These are phyloP conservation scores for Bryoerythrophyllum caledonicum DNA, from an alignment of 225 moss, liverwort and hornwort species.

Conservation along the genomic window DNA sequence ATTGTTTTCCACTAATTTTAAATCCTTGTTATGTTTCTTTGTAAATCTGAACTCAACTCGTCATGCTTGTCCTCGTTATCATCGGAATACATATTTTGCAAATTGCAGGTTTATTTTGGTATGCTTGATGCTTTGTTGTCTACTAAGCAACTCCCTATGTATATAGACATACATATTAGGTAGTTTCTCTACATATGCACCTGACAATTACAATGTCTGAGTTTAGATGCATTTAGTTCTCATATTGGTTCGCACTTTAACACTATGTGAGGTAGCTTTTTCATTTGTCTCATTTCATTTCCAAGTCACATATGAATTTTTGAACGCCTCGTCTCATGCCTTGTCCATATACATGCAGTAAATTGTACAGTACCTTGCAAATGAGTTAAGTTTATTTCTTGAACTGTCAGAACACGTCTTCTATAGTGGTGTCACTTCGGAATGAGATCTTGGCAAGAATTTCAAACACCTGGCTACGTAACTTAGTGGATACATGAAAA, in stretches of 20 bases:
- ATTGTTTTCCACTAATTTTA: neutral
- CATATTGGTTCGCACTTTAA: neutral
- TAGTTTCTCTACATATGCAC: conserved; percentile 24
- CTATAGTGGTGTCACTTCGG: too few relatives aligned
- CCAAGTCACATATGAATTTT: neutral
- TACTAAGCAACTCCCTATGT: conserved; percentile 91
- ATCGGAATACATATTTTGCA: conserved; percentile 12
- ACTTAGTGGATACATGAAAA: too few relatives aligned
- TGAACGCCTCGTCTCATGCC: neutral
- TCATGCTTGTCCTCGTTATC: neutral
- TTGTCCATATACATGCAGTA: conserved; percentile 42
- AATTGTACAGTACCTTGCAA: too few relatives aligned
- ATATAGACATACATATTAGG: conserved; percentile 86
- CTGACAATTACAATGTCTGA: neutral
- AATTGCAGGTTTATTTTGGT: conserved; percentile 80
- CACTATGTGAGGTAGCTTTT: neutral
- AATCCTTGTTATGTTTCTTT: neutral
- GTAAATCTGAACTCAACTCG: neutral
- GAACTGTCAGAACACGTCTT: too few relatives aligned
- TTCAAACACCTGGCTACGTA: too few relatives aligned
- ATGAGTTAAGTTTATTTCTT: too few relatives aligned
- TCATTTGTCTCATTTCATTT: neutral
- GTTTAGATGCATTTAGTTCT: conserved; percentile 5
- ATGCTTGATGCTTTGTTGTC: conserved; percentile 96
- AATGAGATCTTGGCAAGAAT: too few relatives aligned